Base-by-base conservation (phyloP, 2,329 filamentous ascomycete genomes). In the Pyricularia sp. region DNA sequence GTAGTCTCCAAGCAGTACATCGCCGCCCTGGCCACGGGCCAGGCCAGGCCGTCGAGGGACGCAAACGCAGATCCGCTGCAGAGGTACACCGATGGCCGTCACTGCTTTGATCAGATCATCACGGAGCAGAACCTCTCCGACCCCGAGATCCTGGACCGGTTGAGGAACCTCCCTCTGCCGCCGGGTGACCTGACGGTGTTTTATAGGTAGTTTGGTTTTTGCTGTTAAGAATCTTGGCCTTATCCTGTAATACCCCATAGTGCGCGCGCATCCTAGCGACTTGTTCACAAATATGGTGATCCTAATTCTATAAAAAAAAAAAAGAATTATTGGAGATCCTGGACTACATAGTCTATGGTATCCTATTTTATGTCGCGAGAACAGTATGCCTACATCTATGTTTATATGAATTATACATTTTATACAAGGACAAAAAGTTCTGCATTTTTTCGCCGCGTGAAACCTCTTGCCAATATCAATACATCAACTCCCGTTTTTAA, bases 61-160 rank as follows among this genome's bases (percentile, higher is more conserved):
- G 10, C n/a, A 44, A 63, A 60, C 13, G 13, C 71, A 68, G 81
- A 84, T 66, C 81, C 81, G 30, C 71, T 93, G 72, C 80, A 87
- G 69, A 82, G 79, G 70, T 93, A 90, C 71, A 81, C 88, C 12
- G 88, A 93, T 74, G 91, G 90, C 0, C 82, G 82, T 68, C 88
- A 91, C 72, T 85, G 84, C 70, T 89, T 93, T 74, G 91, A 94
- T 76, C 87, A 93, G 79, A 91, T 93, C 68, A 90, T 90, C 72
- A 89, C 87, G 1, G 89, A 92, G 77, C 80, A 87, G 73, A 86
- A 88, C 67, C 72, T 91, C 72, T 84, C 84, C 7, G 88, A 93
- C 71, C 81, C 80, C 66, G 86, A 89, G 71, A 86, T 93, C 19
- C 81, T 91, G 76, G 84, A 85, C 49, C 85, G 82, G 73, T 75